Evolutionary conservation across 2,329 filamentous ascomycete species (phyloP), one percentile per base, ranked within the genome.

Genomic region (Diaporthe capsici): DNA sequence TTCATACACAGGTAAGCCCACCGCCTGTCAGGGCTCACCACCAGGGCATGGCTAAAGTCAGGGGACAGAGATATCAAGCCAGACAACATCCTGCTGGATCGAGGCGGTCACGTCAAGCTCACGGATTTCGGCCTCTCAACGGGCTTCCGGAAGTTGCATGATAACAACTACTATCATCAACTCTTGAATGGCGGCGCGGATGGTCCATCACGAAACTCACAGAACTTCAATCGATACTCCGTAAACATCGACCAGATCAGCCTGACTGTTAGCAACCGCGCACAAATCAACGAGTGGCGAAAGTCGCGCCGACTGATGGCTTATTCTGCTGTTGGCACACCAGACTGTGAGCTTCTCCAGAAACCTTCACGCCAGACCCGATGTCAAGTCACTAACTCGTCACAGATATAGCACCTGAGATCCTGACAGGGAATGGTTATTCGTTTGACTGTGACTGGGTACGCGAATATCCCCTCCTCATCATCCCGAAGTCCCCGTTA

Each of bases 51-150:
- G 9, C 28, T 31, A 53, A 39, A 17, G 7, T 20, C 60, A 10
- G 47, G n/a, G 51, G 3, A 15, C 55, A 76, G 93, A 87, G 94
- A 95, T 81, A 95, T 95, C 85, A 95, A 95, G 84, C 94, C 94
- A 10, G 94, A 95, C 83, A 95, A 95, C 81, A 95, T 95, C 80
- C 87, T 95, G 51, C 88, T 95, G 70, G 94, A 95, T 81, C 90
- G 92, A 73, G 92, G 92, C 76, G 94, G 94, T 63, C 93, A 95
- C 83, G 93, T 96, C 84, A 95, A 95, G 84, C 87, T 95, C 73
- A 95, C 93, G 28, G 94, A 95, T 84, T 95, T 96, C 81, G 94
- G 94, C 85, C 88, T 96, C 12, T 95, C 94, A 0, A 95, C 94
- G 57, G 94, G 94, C 77, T 94, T 94, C 84, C 92, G 94, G 82